These are phyloP conservation scores for Candida hispaniensis DNA, from an alignment of 805 yeast species.

Conservation along the genomic window DNA sequence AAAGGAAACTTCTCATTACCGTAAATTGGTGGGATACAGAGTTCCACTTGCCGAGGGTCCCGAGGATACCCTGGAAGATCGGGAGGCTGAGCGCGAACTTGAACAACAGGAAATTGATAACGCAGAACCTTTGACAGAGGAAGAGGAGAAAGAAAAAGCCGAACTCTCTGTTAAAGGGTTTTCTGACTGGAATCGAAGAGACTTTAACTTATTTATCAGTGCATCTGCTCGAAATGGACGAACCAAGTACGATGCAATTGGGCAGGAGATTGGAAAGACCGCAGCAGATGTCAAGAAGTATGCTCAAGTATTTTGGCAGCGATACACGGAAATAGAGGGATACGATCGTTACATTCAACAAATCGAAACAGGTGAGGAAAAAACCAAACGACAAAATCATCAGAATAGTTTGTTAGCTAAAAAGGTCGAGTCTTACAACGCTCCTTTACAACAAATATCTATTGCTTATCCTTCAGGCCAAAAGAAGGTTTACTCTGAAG, in stretches of 20 bases:
- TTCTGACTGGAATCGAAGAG: conserved; percentile 73
- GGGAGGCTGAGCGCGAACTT: conserved; percentile 37
- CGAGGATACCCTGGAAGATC: conserved; percentile 37
- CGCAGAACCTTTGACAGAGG: conserved; percentile 68
- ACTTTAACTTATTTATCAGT: conserved; percentile 71
- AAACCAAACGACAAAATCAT: conserved; percentile 46
- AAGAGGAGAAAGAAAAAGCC: conserved; percentile 58
- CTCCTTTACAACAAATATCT: conserved; percentile 66
- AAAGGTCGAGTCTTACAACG: conserved; percentile 55
- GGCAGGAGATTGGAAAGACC: conserved; percentile 61
- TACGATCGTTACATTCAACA: conserved; percentile 70
- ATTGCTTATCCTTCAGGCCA: conserved; percentile 68
- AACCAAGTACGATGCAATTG: conserved; percentile 54
- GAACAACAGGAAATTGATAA: conserved; percentile 61
- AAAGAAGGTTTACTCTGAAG: conserved; percentile 64
- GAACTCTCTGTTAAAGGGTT: conserved; percentile 57
- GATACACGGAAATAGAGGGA: conserved; percentile 75
- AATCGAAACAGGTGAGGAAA: conserved; percentile 84
- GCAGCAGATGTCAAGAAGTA: conserved; percentile 69
- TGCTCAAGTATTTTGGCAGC: conserved; percentile 67
- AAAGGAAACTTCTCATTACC: conserved; percentile 66
- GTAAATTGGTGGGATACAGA: conserved; percentile 52
- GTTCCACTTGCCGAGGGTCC: conserved; percentile 44
- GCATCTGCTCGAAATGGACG: conserved; percentile 72
- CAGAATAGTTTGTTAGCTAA: conserved; percentile 72